phyloP scores from a whole-genome alignment of 371 early-diverging fungal species.

The Saksenaea oblongispora region DNA sequence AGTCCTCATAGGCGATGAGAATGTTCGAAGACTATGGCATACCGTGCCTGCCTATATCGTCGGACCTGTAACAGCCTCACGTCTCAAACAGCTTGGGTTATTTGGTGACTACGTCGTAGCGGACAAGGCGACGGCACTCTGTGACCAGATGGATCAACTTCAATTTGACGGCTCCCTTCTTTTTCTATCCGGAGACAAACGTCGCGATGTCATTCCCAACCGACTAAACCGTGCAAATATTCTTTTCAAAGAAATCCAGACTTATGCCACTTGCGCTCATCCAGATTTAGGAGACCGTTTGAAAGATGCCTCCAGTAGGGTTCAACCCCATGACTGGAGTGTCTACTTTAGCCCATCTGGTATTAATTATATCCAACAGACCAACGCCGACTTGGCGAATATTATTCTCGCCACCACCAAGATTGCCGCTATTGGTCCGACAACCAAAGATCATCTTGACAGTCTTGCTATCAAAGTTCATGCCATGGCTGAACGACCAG shows the following conservation, averaged over 20 bases:
- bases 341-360: constrained; percentile 68
- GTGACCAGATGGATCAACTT: constrained; percentile 24
- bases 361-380: constrained; percentile 35
- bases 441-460: constrained; percentile 44
- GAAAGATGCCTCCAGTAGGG: too few species aligned
- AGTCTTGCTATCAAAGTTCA: constrained; percentile 19
- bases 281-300: constrained; percentile 20
- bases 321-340: constrained; percentile 41
- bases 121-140: constrained; percentile 47
- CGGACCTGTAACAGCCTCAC: constrained; percentile 50
- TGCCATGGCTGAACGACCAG: constrained; percentile 45
- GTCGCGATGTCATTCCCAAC: constrained; percentile 47
- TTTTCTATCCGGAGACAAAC: constrained; percentile 63
- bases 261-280: constrained; percentile 45
- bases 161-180: constrained; percentile 18
- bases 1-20: neutral
- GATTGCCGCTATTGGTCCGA: constrained; percentile 58
- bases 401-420: constrained; percentile 16
- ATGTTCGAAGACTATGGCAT: constrained; percentile 25
- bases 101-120: constrained; percentile 20
- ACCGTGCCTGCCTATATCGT: constrained; percentile 42
- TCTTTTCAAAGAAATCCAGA: constrained; percentile 33
- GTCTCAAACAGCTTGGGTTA: constrained; percentile 22
- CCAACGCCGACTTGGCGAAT: neutral
- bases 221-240: constrained; percentile 27